A percentile compares a stretch with the other conserved stretches of the same genome.
phyloP scores from a whole-genome alignment of 768 basidiomycete genomes.

The Leccinum disarticulatum region DNA sequence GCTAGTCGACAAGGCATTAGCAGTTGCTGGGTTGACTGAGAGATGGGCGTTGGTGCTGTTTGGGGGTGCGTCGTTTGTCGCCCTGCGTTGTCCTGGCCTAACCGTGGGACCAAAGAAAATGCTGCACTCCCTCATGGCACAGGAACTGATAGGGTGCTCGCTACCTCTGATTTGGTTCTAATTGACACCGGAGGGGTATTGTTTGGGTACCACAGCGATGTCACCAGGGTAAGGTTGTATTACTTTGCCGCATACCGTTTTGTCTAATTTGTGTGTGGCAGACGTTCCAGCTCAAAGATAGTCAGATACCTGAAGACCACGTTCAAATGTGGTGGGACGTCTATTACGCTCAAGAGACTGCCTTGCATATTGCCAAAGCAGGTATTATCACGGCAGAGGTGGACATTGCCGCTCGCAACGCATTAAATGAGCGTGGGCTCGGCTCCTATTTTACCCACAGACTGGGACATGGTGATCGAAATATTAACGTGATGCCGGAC shows the following conservation, averaged over 20 bases:
- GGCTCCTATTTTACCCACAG: conserved; percentile 75
- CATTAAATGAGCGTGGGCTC: conserved; percentile 45
- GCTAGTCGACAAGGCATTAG: conserved; percentile 58
- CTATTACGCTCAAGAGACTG: conserved; percentile 58
- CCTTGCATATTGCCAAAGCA: conserved; percentile 45
- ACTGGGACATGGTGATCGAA: conserved; percentile 66
- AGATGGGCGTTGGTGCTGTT: conserved; percentile 71
- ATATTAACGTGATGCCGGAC: conserved; percentile 3
- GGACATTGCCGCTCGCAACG: conserved; percentile 59
- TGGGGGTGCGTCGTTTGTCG: conserved; percentile 53
- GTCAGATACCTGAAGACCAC: conserved; percentile 54
- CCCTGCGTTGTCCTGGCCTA: background rate
- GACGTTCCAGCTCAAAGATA: conserved; percentile 67
- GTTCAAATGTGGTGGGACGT: conserved; percentile 64
- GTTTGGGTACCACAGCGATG: conserved; percentile 75
- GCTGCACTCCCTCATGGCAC: conserved; percentile 85
- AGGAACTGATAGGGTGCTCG: conserved; percentile 65
- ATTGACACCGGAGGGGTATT: conserved; percentile 74
- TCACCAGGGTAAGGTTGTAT: conserved; percentile 60
- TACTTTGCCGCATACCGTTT: background rate
- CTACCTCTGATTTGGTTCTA: conserved; percentile 60
- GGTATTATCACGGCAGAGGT: conserved; percentile 54
- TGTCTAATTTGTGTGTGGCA: conserved; percentile 12
- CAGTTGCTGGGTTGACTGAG: conserved; percentile 55
- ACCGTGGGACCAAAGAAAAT: conserved; percentile 52